Conservation (phyloP, 352 stramenopile species). For the Plasmopara halstedii region DNA sequence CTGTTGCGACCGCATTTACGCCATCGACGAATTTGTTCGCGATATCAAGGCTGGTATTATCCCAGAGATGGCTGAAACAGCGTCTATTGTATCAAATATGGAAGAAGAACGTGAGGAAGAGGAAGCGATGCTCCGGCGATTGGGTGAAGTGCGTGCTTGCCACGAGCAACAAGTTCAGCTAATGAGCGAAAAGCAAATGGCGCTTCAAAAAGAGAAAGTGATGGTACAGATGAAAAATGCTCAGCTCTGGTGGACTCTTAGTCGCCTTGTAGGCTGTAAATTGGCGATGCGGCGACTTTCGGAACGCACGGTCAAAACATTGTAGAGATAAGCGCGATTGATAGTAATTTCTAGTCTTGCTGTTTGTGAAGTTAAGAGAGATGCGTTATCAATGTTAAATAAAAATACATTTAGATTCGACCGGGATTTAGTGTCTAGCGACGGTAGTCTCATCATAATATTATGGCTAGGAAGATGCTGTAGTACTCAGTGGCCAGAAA, state of each 20-base stretch:
- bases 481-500: too few species aligned
- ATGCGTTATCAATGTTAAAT: too few species aligned
- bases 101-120: slow-evolving; percentile 25
- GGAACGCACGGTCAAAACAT: not conserved
- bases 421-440: too few species aligned
- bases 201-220: slow-evolving; percentile 18
- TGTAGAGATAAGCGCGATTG: not conserved
- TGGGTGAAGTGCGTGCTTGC: slow-evolving; percentile 13
- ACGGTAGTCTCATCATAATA: too few species aligned
- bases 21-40: slow-evolving; percentile 31
- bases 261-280: not conserved
- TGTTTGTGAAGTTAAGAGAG: too few species aligned
- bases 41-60: slow-evolving; percentile 24
- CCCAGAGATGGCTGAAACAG: slow-evolving; percentile 15
- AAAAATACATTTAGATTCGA: too few species aligned
- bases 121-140: slow-evolving; percentile 16
- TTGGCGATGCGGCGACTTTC: not conserved
- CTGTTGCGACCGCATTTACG: slow-evolving; percentile 28
- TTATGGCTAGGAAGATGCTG: too few species aligned
- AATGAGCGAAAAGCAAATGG: slow-evolving; percentile 2
- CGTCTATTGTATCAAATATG: slow-evolving; percentile 20
- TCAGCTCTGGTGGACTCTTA: not conserved
- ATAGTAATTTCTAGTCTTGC: too few species aligned
- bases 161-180: slow-evolving; percentile 21
- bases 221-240: slow-evolving; percentile 24